Conservation (phyloP, 2,329 filamentous ascomycete genomes). For the Biscogniauxia sp. region DNA sequence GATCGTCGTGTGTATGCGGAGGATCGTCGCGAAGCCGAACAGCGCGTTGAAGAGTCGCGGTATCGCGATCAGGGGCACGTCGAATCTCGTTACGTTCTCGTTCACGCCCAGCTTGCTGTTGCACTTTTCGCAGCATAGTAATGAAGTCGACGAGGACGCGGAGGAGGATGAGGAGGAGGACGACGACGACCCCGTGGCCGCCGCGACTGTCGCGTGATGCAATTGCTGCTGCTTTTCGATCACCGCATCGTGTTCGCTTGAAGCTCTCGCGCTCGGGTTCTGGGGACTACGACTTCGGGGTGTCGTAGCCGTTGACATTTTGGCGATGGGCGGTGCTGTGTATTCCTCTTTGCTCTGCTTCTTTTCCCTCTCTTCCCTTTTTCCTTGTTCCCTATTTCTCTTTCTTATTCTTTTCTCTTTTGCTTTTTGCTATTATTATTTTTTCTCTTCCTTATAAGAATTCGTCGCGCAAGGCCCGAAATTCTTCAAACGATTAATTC, state of each 20-base stretch:
- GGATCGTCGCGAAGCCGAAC: constrained; percentile 23
- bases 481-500: no score
- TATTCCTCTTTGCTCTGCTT: not conserved
- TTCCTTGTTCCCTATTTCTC: not conserved
- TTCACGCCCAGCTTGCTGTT: constrained; percentile 3
- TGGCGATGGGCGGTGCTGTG: not conserved
- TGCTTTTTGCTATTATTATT: not conserved
- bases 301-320: constrained; percentile 17
- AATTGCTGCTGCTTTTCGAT: constrained; percentile 14
- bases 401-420: constrained; percentile 6
- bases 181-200: not conserved
- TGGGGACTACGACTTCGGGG: constrained; percentile 22
- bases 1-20: constrained; percentile 25
- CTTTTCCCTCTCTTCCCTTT: not conserved
- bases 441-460: not conserved
- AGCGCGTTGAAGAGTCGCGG: constrained; percentile 23
- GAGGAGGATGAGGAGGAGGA: not conserved
- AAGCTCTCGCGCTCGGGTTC: constrained; percentile 15
- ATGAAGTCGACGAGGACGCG: not conserved
- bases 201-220: constrained; percentile 10
- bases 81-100: constrained; percentile 18
- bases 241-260: constrained; percentile 12
- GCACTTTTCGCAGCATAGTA: constrained; percentile 7
- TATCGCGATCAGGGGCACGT: constrained; percentile 27
- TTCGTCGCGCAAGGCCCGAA: no score